A percentile compares a stretch with the other conserved stretches of the same genome.
Evolutionary conservation across 495 filamentous ascomycete genomes (phyloP).

Genomic region (Friedmanniomyces endolithicus): DNA sequence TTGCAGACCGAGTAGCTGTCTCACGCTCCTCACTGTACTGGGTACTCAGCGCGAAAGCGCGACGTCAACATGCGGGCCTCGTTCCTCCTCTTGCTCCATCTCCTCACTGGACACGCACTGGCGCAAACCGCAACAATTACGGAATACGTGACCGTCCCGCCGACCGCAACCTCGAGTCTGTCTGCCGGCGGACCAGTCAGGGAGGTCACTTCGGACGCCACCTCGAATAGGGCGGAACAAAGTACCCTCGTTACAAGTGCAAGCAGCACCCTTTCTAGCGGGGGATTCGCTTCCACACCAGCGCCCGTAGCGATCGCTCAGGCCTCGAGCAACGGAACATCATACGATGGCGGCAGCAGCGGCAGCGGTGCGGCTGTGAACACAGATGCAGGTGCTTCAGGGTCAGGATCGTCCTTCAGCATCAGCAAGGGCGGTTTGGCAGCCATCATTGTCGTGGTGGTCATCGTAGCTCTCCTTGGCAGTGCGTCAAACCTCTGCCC

Average conservation of each 20-base stretch:
- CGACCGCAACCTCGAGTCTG: background rate
- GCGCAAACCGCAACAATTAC: slow-evolving; percentile 2
- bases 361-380: slow-evolving; percentile 5
- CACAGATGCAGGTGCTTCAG: slow-evolving; percentile 42
- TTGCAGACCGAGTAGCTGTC: too few relatives aligned
- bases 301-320: background rate
- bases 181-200: background rate
- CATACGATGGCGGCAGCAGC: background rate
- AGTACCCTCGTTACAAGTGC: background rate
- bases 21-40: background rate
- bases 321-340: background rate
- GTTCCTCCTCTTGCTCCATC: background rate
- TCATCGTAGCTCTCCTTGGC: slow-evolving; percentile 43
- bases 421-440: slow-evolving; percentile 48
- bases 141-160: background rate
- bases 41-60: background rate
- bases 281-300: background rate
- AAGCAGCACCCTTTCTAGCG: background rate
- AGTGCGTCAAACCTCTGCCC: slow-evolving; percentile 22
- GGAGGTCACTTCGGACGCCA: background rate
- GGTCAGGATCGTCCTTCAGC: slow-evolving; percentile 36
- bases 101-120: background rate
- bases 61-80: background rate
- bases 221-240: background rate
- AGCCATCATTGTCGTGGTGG: slow-evolving; percentile 50